phyloP scores from a whole-genome alignment of 139 green algal species.

The Tetraselmis striata region DNA sequence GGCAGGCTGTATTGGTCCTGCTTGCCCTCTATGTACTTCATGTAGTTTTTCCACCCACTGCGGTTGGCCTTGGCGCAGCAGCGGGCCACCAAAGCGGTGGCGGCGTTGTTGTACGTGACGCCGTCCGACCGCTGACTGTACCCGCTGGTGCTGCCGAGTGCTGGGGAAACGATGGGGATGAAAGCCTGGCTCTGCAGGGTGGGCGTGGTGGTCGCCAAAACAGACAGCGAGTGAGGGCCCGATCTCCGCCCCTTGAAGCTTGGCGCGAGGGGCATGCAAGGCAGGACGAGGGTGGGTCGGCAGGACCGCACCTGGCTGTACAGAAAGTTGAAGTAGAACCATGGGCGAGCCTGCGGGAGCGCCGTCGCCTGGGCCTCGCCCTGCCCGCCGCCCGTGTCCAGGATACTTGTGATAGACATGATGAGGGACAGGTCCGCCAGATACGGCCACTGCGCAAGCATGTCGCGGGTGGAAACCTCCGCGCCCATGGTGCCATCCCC shows the following conservation, averaged over 20 bases:
- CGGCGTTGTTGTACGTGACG: background rate
- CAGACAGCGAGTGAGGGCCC: too few species aligned
- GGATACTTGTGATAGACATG: background rate
- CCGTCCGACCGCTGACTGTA: background rate
- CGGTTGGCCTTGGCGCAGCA: background rate
- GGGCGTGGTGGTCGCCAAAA: too few species aligned
- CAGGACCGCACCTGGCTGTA: background rate
- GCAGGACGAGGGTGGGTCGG: too few species aligned
- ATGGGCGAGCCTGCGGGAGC: background rate
- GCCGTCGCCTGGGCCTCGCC: background rate
- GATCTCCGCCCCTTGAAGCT: too few species aligned
- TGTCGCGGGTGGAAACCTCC: background rate
- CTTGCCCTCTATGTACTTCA: background rate
- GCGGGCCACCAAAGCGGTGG: background rate
- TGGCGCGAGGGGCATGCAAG: too few species aligned
- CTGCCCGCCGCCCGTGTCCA: background rate
- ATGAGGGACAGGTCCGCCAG: background rate
- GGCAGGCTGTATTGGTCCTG: background rate
- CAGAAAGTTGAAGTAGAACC: background rate
- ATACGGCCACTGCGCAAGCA: background rate
- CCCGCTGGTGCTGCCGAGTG: background rate
- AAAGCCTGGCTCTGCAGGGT: background rate
- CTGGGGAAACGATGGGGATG: background rate
- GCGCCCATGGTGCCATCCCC: background rate
- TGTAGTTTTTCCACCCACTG: background rate